These are phyloP conservation scores for Xerocomellus intermedius DNA, from an alignment of 768 basidiomycete genomes.

Conservation along the genomic window DNA sequence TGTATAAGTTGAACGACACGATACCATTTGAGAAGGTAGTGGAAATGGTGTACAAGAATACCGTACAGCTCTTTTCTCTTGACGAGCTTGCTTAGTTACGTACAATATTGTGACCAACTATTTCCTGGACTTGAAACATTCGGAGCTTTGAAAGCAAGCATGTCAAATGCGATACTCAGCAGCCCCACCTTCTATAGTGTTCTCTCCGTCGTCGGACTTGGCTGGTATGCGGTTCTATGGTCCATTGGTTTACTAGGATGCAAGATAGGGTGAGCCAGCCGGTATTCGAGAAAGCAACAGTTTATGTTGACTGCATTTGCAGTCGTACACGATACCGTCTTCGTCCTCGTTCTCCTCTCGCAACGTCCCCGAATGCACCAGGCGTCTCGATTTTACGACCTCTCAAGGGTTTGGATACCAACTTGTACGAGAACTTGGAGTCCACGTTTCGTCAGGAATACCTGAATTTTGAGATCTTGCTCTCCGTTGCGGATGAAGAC, in stretches of 20 bases:
- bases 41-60: conserved; percentile 62
- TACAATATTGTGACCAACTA: neutral
- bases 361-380: conserved; percentile 56
- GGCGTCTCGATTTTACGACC: conserved; percentile 95
- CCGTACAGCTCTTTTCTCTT: conserved; percentile 56
- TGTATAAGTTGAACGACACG: conserved; percentile 47
- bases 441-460: conserved; percentile 92
- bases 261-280: conserved; percentile 57
- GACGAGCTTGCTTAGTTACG: conserved; percentile 33
- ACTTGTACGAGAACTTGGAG: conserved; percentile 94
- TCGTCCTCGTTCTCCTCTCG: conserved; percentile 60
- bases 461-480: conserved; percentile 85
- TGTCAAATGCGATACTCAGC: conserved; percentile 13
- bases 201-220: conserved; percentile 42
- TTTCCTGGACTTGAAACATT: neutral
- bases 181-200: conserved; percentile 4
- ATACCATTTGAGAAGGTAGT: conserved; percentile 53
- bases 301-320: conserved; percentile 6
- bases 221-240: conserved; percentile 68
- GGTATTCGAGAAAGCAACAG: neutral
- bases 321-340: conserved; percentile 77
- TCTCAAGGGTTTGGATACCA: conserved; percentile 91
- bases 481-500: conserved; percentile 83
- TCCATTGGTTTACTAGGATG: conserved; percentile 66
- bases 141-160: conserved; percentile 2